phyloP scores from a whole-genome alignment of 306 rosid genomes.

The Hippophae tibetana region DNA sequence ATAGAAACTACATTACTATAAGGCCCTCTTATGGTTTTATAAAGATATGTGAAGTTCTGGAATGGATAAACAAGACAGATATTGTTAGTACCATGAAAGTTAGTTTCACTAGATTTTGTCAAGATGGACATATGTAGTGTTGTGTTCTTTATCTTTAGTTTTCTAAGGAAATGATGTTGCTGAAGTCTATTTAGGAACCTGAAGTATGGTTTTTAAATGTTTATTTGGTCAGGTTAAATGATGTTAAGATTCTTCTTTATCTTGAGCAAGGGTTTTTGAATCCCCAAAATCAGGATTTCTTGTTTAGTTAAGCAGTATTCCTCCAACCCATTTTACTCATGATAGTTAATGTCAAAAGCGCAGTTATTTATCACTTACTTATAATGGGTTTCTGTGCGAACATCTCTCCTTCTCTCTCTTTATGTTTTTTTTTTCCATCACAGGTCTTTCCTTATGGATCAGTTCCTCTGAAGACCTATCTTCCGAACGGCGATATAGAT shows the following conservation, averaged over 20 bases:
- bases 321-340: not conserved
- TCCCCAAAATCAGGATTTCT: not conserved
- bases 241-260: not conserved
- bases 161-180: not conserved
- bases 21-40: not conserved
- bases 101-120: not conserved
- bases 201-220: not conserved
- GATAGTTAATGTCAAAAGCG: too few relatives aligned
- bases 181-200: not conserved
- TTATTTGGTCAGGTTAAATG: not conserved
- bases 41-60: not conserved
- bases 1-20: too few relatives aligned
- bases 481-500: slow-evolving; percentile 96
- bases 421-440: slow-evolving; percentile 10
- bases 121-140: not conserved
- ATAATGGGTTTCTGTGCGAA: too few relatives aligned
- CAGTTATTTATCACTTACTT: too few relatives aligned
- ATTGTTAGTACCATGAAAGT: not conserved
- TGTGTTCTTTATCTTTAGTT: not conserved
- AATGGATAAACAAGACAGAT: not conserved
- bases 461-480: slow-evolving; percentile 86
- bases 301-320: not conserved
- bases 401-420: too few relatives aligned
- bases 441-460: slow-evolving; percentile 91
- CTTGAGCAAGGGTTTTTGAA: not conserved